Evolutionary conservation across 129 eudicot genomes (phyloP).

Genomic region (Logfia minima): DNA sequence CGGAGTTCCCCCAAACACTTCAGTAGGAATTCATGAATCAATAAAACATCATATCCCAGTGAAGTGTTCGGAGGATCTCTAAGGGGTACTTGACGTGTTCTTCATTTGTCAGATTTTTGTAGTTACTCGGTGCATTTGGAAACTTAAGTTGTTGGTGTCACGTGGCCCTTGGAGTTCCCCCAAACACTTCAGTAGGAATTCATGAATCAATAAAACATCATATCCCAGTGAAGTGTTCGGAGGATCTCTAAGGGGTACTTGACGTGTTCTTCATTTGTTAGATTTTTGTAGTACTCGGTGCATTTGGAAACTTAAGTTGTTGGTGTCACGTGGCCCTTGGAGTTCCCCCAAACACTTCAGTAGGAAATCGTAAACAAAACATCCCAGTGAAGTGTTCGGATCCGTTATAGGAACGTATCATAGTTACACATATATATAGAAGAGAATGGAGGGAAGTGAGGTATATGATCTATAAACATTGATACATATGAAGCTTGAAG

Average conservation of each 20-base stretch:
- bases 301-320: background rate
- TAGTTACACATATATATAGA: background rate
- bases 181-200: conserved; percentile 27
- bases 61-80: too few relatives aligned
- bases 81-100: too few relatives aligned
- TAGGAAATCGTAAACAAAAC: background rate
- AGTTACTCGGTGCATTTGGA: too few relatives aligned
- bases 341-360: conserved; percentile 37
- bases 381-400: conserved; percentile 27
- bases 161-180: conserved; percentile 25
- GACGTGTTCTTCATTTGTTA: background rate
- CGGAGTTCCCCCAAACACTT: conserved; percentile 18
- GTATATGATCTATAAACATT: background rate
- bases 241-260: conserved; percentile 24
- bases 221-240: conserved; percentile 21
- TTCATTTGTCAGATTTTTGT: too few relatives aligned
- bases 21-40: background rate
- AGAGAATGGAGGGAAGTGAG: background rate
- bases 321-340: conserved; percentile 19
- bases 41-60: background rate
- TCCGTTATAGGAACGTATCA: background rate
- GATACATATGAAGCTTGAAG: conserved; percentile 13
- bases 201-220: background rate
- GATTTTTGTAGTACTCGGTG: background rate
- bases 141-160: background rate